phyloP scores from a whole-genome alignment of 371 early-diverging fungal species.

The Ordospora colligata region DNA sequence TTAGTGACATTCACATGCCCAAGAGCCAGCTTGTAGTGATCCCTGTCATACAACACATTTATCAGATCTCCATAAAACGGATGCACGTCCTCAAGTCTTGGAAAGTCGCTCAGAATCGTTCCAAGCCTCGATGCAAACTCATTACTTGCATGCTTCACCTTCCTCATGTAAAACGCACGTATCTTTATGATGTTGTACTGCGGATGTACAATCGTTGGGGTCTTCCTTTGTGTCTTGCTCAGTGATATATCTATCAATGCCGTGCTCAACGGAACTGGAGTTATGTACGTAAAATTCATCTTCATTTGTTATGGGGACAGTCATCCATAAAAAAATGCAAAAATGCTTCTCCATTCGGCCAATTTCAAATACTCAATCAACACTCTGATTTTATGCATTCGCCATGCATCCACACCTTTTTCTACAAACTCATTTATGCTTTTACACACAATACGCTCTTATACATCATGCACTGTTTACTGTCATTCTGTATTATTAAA shows the following conservation, averaged over 20 bases:
- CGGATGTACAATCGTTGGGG: slow-evolving; percentile 93
- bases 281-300: slow-evolving; percentile 76
- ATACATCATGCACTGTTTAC: too few species aligned
- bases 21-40: slow-evolving; percentile 98
- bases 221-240: slow-evolving; percentile 95
- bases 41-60: slow-evolving; percentile 98
- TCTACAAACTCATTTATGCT: background rate
- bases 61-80: slow-evolving; percentile 99
- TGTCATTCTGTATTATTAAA: too few species aligned
- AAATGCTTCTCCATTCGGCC: background rate
- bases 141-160: slow-evolving; percentile 89
- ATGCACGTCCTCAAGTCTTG: slow-evolving; percentile 97
- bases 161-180: slow-evolving; percentile 95
- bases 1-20: slow-evolving; percentile 94
- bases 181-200: slow-evolving; percentile 88
- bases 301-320: slow-evolving; percentile 7
- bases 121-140: slow-evolving; percentile 86
- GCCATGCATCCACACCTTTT: background rate
- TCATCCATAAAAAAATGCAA: slow-evolving; percentile 2
- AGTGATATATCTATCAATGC: slow-evolving; percentile 95
- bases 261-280: slow-evolving; percentile 77
- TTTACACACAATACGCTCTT: too few species aligned
- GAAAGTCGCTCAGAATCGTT: slow-evolving; percentile 84
- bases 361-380: background rate
- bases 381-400: too few species aligned